Evolutionary conservation across 176 grass and related monocot species (phyloP).

Genomic region (Tillandsia leiboldiana): DNA sequence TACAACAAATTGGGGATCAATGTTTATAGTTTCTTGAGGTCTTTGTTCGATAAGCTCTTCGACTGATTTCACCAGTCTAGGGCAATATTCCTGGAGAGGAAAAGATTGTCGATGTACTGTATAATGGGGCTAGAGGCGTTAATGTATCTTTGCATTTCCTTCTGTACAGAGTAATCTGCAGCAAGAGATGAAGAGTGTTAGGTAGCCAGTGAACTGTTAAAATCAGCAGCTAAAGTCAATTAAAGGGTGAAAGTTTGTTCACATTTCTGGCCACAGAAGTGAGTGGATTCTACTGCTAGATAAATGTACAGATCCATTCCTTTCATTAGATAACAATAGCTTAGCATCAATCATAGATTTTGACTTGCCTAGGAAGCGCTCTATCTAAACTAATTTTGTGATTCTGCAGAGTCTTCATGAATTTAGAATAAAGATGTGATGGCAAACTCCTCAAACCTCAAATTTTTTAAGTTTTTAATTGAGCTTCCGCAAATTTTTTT

Average conservation of each 20-base stretch:
- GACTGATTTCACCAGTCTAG: constrained; percentile 72
- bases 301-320: too few species aligned
- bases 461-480: too few species aligned
- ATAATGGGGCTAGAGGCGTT: constrained; percentile 70
- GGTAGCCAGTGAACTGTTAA: neutral
- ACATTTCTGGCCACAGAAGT: too few species aligned
- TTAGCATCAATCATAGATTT: too few species aligned
- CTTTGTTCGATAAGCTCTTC: neutral
- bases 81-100: constrained; percentile 73
- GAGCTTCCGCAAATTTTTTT: too few species aligned
- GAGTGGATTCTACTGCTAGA: too few species aligned
- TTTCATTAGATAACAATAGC: too few species aligned
- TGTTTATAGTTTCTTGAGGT: neutral
- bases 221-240: neutral
- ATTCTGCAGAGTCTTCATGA: too few species aligned
- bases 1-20: neutral
- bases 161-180: constrained; percentile 70
- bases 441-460: too few species aligned
- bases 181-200: neutral
- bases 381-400: too few species aligned
- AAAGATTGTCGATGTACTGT: constrained; percentile 89
- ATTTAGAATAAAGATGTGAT: too few species aligned
- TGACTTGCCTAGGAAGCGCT: too few species aligned
- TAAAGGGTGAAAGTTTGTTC: neutral
- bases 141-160: constrained; percentile 96